Percentiles rank a stretch among this genome's conserved stretches.
Evolutionary conservation across 805 yeast genomes (phyloP).

Genomic region (Jamesozyma hellenica): DNA sequence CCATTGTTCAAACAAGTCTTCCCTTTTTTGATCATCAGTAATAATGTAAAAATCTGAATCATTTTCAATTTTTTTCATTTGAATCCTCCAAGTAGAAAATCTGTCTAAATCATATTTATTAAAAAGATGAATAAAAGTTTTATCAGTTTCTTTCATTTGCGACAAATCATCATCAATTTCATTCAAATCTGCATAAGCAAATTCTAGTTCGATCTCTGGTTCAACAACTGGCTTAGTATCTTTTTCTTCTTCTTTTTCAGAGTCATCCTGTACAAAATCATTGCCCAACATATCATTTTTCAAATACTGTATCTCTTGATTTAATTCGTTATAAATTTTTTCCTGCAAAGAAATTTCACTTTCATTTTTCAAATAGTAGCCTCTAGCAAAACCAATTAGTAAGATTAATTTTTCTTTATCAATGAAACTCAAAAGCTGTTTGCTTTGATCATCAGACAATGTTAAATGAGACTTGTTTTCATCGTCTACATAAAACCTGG

Average conservation of each 20-base stretch:
- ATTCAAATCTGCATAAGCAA: background rate
- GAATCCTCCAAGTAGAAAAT: conserved; percentile 39
- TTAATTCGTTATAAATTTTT: conserved; percentile 12
- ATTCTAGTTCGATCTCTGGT: conserved; percentile 2
- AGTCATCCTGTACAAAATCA: background rate
- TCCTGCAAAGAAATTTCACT: background rate
- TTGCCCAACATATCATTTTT: conserved; percentile 8
- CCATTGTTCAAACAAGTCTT: conserved; percentile 40
- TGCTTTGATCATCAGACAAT: conserved; percentile 27
- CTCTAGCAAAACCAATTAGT: conserved; percentile 21
- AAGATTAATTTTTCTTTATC: conserved; percentile 22
- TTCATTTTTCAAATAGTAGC: conserved; percentile 6
- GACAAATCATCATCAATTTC: background rate
- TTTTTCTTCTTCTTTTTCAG: background rate
- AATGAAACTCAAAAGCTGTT: conserved; percentile 18
- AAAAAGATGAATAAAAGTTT: conserved; percentile 25
- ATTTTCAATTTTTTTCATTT: conserved; percentile 32
- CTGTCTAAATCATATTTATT: conserved; percentile 32
- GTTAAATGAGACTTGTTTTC: conserved; percentile 14
- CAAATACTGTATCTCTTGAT: conserved; percentile 9
- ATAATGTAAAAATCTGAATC: conserved; percentile 35
- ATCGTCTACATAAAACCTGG: conserved; percentile 33
- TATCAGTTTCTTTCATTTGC: conserved; percentile 1
- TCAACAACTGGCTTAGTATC: conserved; percentile 6
- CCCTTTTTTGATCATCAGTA: conserved; percentile 29